Evolutionary conservation across 1,284 basidiomycete species (phyloP).

Genomic region (Phlebopus sp.): DNA sequence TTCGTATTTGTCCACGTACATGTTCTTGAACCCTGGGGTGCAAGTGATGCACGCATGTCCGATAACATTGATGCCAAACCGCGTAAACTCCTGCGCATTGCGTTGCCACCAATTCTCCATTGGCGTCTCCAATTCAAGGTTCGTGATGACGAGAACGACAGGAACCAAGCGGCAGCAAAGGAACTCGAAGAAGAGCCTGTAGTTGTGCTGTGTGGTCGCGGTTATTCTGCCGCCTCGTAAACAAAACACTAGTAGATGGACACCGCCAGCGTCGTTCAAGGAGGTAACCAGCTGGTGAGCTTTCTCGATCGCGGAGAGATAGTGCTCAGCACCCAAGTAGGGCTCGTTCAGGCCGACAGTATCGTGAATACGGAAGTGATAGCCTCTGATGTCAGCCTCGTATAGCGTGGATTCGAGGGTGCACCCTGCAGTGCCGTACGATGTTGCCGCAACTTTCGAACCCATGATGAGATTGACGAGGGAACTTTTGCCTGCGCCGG

Average conservation of each 20-base stretch:
- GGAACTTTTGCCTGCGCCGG: constrained; percentile 34
- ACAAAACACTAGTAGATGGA: constrained; percentile 32
- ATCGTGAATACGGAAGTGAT: constrained; percentile 24
- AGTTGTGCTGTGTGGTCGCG: constrained; percentile 30
- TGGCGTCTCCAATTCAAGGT: constrained; percentile 28
- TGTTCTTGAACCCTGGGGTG: constrained; percentile 24
- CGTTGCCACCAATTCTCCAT: constrained; percentile 31
- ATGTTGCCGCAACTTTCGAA: constrained; percentile 22
- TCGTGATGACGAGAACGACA: constrained; percentile 29
- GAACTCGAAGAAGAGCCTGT: constrained; percentile 30
- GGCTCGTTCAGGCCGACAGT: constrained; percentile 32
- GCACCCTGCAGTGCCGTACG: constrained; percentile 28
- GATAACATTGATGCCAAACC: constrained; percentile 22
- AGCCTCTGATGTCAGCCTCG: constrained; percentile 13
- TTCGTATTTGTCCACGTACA: constrained; percentile 30
- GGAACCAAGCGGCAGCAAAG: constrained; percentile 29
- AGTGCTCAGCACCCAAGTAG: constrained; percentile 23
- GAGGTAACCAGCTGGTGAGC: constrained; percentile 21
- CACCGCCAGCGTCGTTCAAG: constrained; percentile 23
- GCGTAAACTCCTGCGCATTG: constrained; percentile 25
- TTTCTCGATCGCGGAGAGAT: constrained; percentile 31
- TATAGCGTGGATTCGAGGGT: constrained; percentile 27
- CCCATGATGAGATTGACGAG: constrained; percentile 31
- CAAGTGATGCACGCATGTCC: constrained; percentile 30
- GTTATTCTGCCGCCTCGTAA: constrained; percentile 33